Base-by-base conservation (phyloP, 108 stramenopile species). In the Nitzschia sp. region DNA sequence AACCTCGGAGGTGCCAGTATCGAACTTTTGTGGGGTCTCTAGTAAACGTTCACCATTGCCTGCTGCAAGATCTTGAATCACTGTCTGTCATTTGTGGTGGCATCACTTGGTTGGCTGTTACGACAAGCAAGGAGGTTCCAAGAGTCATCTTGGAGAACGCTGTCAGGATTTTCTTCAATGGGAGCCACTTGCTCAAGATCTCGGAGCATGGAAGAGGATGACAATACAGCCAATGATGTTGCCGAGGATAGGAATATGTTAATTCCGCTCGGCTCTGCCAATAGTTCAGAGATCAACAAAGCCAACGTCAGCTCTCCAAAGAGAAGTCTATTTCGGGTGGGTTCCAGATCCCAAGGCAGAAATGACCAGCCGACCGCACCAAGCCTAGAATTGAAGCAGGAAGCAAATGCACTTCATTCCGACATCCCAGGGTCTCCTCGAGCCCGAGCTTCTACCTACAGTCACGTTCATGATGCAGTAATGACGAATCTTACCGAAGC, bases 391-490 rank as follows among this genome's bases (percentile, higher is more conserved):
- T 63, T 61, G 61, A 24, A 51, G 21, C 24, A 61, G 57, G 9
- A 52, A 60, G 25, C 38, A 34, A 34, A 34, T 34, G 29, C 29
- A 5, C 29, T 34, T 34, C 29, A 34, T 34, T 34, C 29, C 22
- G 61, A 62, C 8, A 39, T 62, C 10, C 61, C 61, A 1, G 34
- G 51, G 15, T 67, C 66, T 37, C 73, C 65, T 15, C 46, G 75
- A 12, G 67, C 67, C 12, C 24, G 81, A 38, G 67, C 82, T 12
- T 73, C 74, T 6, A 83, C 69, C 42, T 83, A 83, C 61, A 77
- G 57, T 42, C 70, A 74, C 58, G 83, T 84, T 17, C 72, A 76
- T 39, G 73, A 75, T 41, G 77, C 69, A 22, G 83, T 80, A 52
- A 71, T 71, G 65, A 25, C 70, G 19, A 73, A 78, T 57, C 40